phyloP scores from a whole-genome alignment of 1,139 yeast species.

The Sporopachydermia cereana region DNA sequence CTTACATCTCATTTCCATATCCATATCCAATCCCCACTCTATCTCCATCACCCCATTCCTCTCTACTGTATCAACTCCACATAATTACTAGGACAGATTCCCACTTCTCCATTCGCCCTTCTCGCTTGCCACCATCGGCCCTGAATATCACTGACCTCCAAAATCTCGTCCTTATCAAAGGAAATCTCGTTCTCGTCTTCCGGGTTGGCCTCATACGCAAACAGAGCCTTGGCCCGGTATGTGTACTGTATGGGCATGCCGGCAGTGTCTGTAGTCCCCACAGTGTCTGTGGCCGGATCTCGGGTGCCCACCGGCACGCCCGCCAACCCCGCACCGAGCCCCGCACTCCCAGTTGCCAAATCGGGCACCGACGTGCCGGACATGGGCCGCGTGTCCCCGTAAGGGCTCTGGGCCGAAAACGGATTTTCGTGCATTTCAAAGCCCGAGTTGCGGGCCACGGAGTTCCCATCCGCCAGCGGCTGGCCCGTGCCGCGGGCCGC shows the following conservation, averaged over 20 bases:
- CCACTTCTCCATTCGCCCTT: slow-evolving; percentile 81
- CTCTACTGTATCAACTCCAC: slow-evolving; percentile 43
- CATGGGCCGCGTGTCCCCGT: slow-evolving; percentile 1
- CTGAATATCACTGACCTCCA: slow-evolving; percentile 84
- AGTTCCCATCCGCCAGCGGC: slow-evolving; percentile 20
- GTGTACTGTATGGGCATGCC: slow-evolving; percentile 40
- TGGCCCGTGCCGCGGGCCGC: slow-evolving; percentile 24
- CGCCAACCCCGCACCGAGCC: not conserved
- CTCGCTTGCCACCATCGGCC: slow-evolving; percentile 99
- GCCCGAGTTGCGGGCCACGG: slow-evolving; percentile 13
- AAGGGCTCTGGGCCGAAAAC: not conserved
- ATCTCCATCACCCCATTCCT: no score
- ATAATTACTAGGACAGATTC: slow-evolving; percentile 93
- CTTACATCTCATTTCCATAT: no score
- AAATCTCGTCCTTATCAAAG: slow-evolving; percentile 77
- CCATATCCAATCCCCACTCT: no score
- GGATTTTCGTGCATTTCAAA: not conserved
- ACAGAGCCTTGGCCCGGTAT: slow-evolving; percentile 77
- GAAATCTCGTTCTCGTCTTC: slow-evolving; percentile 91
- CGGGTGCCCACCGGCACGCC: slow-evolving; percentile 16
- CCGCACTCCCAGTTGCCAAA: not conserved
- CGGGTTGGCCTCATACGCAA: slow-evolving; percentile 83
- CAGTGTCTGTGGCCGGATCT: slow-evolving; percentile 25
- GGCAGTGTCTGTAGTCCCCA: slow-evolving; percentile 18
- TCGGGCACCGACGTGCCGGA: no score